A percentile compares a stretch with the other conserved stretches of the same genome.
phyloP scores from a whole-genome alignment of 1,139 yeast genomes.

The Yarrowia galli region DNA sequence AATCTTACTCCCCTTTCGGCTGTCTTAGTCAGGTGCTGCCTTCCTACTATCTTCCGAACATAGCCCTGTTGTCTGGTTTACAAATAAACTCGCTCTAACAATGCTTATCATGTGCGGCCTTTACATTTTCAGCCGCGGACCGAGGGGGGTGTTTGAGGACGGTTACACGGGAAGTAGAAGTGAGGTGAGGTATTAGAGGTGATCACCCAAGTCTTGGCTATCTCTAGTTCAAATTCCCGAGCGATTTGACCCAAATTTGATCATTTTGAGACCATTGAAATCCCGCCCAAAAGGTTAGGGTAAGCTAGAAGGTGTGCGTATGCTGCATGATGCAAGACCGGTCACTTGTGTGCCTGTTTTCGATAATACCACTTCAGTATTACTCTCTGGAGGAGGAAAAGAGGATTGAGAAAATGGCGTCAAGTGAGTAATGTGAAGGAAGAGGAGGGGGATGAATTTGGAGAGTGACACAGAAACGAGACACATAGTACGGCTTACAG shows the following conservation, averaged over 20 bases:
- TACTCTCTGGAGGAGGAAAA: not conserved
- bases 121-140: constrained; percentile 21
- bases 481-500: no score
- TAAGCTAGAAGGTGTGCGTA: not conserved
- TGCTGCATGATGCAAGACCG: not conserved
- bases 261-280: not conserved
- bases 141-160: not conserved
- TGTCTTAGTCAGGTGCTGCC: no score
- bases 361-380: no score
- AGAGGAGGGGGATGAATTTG: not conserved
- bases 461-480: no score
- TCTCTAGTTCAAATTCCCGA: no score
- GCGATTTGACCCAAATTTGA: no score
- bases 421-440: not conserved
- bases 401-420: not conserved
- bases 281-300: constrained; percentile 11
- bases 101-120: constrained; percentile 30
- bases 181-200: not conserved
- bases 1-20: no score
- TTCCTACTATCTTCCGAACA: not conserved
- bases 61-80: not conserved
- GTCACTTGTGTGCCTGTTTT: no score
- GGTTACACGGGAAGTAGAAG: no score
- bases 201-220: not conserved
- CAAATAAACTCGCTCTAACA: constrained; percentile 2